Conservation (phyloP, 2,329 filamentous ascomycete genomes). For the Ambrosiella cleistominuta region DNA sequence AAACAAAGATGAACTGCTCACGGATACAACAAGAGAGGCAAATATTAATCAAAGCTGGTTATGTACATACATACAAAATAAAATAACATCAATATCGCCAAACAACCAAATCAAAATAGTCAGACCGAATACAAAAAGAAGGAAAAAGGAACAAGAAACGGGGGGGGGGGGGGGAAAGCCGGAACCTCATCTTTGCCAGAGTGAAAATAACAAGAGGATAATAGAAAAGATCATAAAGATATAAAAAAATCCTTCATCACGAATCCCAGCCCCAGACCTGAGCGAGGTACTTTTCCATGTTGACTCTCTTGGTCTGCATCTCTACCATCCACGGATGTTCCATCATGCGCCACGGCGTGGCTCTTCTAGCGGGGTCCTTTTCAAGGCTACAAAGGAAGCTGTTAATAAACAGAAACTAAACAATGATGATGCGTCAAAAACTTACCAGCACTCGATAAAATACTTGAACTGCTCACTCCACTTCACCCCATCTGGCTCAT, state of each 20-base stretch:
- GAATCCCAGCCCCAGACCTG: conserved; percentile 94
- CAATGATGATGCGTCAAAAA: conserved; percentile 21
- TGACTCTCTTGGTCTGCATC: conserved; percentile 89
- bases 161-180: too few relatives aligned
- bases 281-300: conserved; percentile 85
- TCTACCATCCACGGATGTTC: conserved; percentile 98
- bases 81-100: too few relatives aligned
- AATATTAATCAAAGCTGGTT: too few relatives aligned
- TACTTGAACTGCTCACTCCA: conserved; percentile 99
- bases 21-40: too few relatives aligned
- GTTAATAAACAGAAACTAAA: conserved; percentile 17
- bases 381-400: conserved; percentile 48
- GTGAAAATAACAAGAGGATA: too few relatives aligned
- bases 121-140: too few relatives aligned
- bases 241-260: background rate
- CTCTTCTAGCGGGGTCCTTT: conserved; percentile 73
- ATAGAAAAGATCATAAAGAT: background rate
- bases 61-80: too few relatives aligned
- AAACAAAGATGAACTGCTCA: too few relatives aligned
- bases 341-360: conserved; percentile 95
- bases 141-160: too few relatives aligned
- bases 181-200: too few relatives aligned
- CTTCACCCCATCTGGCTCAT: conserved; percentile 78
- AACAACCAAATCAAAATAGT: too few relatives aligned
- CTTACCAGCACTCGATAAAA: conserved; percentile 97